Percentiles rank a stretch among this genome's conserved stretches.
Evolutionary conservation across 805 yeast species (phyloP).

Genomic region (Hanseniaspora meyeri): DNA sequence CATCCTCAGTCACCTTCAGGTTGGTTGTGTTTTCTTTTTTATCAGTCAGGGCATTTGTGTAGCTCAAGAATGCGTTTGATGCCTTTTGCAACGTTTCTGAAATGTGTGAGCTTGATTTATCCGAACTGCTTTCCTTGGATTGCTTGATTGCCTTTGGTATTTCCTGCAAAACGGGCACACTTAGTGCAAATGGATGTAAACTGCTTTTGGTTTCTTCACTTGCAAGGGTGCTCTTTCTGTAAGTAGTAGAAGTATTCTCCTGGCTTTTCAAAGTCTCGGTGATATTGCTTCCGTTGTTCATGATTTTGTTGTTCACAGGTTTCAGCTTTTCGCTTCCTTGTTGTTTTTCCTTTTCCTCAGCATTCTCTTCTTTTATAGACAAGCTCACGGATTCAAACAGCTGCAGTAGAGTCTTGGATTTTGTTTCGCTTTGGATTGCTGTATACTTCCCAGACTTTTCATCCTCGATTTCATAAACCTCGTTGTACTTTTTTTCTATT

Average conservation of each 20-base stretch:
- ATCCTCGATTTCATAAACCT: neutral
- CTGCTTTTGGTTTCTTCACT: neutral
- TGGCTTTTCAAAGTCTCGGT: neutral
- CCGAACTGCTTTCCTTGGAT: neutral
- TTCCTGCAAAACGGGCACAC: neutral
- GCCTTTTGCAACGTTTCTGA: conserved; percentile 5
- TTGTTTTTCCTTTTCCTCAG: neutral
- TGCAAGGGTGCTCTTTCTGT: neutral
- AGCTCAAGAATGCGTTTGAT: neutral
- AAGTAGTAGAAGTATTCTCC: neutral
- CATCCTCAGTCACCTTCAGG: conserved; percentile 26
- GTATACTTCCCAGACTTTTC: neutral
- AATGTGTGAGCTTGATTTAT: neutral
- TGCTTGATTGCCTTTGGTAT: neutral
- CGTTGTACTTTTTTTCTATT: neutral
- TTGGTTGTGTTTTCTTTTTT: neutral
- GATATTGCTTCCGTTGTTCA: neutral
- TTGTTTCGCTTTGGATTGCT: neutral
- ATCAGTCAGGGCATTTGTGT: neutral
- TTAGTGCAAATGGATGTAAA: neutral
- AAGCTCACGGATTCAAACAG: conserved; percentile 10
- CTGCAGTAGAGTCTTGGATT: conserved; percentile 1
- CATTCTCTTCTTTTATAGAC: neutral
- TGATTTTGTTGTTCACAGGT: neutral
- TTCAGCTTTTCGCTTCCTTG: neutral